A percentile compares a stretch with the other conserved stretches of the same genome.
phyloP scores from a whole-genome alignment of 768 basidiomycete genomes.

The Pulveroboletus sp. region DNA sequence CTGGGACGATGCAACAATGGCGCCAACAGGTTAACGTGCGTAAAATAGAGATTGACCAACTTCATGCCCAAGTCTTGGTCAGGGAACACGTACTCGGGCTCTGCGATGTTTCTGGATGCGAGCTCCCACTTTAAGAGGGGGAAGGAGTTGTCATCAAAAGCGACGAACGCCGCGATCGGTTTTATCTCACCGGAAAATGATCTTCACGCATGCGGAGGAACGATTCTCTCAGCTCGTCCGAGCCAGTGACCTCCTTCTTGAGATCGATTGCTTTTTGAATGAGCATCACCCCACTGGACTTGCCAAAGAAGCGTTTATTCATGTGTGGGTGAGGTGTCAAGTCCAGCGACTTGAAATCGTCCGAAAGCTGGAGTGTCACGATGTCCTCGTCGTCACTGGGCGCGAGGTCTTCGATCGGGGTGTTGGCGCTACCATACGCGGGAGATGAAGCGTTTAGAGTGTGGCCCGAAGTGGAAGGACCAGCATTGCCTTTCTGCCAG shows the following conservation, averaged over 20 bases:
- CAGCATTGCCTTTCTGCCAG: slow-evolving; percentile 27
- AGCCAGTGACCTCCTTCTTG: slow-evolving; percentile 55
- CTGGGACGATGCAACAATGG: slow-evolving; percentile 75
- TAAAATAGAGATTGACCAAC: slow-evolving; percentile 68
- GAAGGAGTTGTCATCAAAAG: not conserved
- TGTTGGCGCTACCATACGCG: not conserved
- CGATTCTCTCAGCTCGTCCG: slow-evolving; percentile 16
- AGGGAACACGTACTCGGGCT: slow-evolving; percentile 44
- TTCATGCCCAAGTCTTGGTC: slow-evolving; percentile 44
- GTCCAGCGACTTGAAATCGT: slow-evolving; percentile 23
- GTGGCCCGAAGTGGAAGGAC: slow-evolving; percentile 11
- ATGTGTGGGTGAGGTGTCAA: slow-evolving; percentile 5
- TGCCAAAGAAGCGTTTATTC: slow-evolving; percentile 35
- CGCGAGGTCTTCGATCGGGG: slow-evolving; percentile 19
- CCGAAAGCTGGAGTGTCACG: slow-evolving; percentile 19
- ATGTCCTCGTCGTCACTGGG: slow-evolving; percentile 30
- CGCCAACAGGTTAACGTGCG: slow-evolving; percentile 47
- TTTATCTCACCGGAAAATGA: slow-evolving; percentile 26
- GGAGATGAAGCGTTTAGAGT: slow-evolving; percentile 12
- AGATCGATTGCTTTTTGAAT: slow-evolving; percentile 51
- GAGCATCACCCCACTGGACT: slow-evolving; percentile 42
- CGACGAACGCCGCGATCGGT: not conserved
- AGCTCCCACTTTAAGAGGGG: slow-evolving; percentile 25
- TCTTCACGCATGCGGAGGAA: not conserved
- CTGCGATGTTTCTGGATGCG: slow-evolving; percentile 16